Evolutionary conservation across 108 stramenopile genomes (phyloP).

Genomic region (Pseudonitzschia delicatissima): DNA sequence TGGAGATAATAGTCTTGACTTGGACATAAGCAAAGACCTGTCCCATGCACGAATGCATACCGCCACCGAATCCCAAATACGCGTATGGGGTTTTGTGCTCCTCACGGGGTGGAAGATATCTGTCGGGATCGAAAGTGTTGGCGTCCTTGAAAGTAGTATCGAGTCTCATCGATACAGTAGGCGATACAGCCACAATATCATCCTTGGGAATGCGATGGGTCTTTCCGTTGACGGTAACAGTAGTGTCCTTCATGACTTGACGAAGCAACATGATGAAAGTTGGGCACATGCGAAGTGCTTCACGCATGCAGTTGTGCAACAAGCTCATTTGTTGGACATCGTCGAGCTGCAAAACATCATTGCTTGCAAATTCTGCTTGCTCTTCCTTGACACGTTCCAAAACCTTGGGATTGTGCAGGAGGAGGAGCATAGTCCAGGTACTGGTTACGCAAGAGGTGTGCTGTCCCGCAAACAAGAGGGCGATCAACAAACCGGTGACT

Average conservation of each 20-base stretch:
- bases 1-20: conserved; percentile 97
- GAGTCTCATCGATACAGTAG: conserved; percentile 91
- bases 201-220: conserved; percentile 84
- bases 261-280: conserved; percentile 98
- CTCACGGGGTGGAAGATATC: conserved; percentile 89
- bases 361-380: conserved; percentile 41
- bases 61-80: conserved; percentile 97
- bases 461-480: conserved; percentile 98
- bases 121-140: conserved; percentile 95
- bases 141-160: conserved; percentile 89
- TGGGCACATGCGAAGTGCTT: conserved; percentile 95
- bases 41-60: conserved; percentile 99
- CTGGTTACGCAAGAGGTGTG: conserved; percentile 97
- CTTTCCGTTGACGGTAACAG: conserved; percentile 68
- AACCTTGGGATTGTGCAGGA: conserved; percentile 80
- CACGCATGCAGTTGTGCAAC: conserved; percentile 93
- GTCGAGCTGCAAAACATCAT: conserved; percentile 60
- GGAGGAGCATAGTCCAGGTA: conserved; percentile 93
- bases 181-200: conserved; percentile 90
- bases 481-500: conserved; percentile 96
- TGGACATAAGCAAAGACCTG: conserved; percentile 98
- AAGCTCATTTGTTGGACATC: conserved; percentile 85
- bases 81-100: conserved; percentile 96
- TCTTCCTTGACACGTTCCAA: conserved; percentile 82
- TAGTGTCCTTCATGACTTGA: conserved; percentile 83